Evolutionary conservation across 2,329 filamentous ascomycete genomes (phyloP).

Genomic region (Cordyceps militaris): DNA sequence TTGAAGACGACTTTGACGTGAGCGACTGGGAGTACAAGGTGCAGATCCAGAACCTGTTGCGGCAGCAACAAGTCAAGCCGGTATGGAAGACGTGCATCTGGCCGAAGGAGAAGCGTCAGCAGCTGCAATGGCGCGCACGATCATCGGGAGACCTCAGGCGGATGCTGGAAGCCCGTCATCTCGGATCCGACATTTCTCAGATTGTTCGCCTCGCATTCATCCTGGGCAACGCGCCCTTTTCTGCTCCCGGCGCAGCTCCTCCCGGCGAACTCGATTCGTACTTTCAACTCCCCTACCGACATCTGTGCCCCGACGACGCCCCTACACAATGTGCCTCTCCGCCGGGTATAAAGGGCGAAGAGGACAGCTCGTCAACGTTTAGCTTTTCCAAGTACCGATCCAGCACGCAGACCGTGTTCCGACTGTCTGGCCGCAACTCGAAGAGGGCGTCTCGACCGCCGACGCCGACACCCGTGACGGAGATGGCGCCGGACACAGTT

Average conservation of each 20-base stretch:
- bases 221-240: constrained; percentile 35
- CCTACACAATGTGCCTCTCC: constrained; percentile 20
- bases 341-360: constrained; percentile 22
- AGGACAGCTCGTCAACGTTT: constrained; percentile 22
- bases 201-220: constrained; percentile 38
- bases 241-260: constrained; percentile 28
- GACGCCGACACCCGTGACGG: constrained; percentile 25
- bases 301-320: constrained; percentile 29
- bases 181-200: constrained; percentile 33
- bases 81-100: constrained; percentile 40
- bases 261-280: constrained; percentile 33
- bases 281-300: constrained; percentile 32
- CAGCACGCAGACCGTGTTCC: constrained; percentile 25
- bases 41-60: constrained; percentile 38
- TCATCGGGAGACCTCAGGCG: constrained; percentile 38
- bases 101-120: constrained; percentile 36
- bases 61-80: constrained; percentile 35
- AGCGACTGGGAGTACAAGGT: constrained; percentile 37
- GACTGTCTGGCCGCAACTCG: constrained; percentile 27
- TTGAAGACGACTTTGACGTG: constrained; percentile 36
- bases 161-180: constrained; percentile 37
- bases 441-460: constrained; percentile 30
- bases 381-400: constrained; percentile 23
- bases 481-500: constrained; percentile 21
- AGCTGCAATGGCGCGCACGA: constrained; percentile 34